These are phyloP conservation scores for Suillus alpinus DNA, from an alignment of 768 basidiomycete genomes.

Conservation along the genomic window DNA sequence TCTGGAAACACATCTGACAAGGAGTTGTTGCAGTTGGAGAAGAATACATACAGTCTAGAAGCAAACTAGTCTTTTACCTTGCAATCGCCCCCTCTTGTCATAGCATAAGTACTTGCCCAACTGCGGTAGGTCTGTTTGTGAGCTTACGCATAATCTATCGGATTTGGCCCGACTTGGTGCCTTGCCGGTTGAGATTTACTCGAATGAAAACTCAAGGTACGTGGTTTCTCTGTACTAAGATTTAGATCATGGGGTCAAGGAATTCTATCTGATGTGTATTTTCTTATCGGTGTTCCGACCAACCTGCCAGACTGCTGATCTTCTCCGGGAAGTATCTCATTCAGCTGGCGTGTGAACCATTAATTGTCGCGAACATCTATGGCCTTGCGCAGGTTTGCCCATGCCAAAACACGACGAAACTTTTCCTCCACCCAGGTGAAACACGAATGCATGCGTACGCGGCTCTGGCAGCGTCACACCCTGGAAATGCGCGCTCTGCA, in stretches of 20 bases:
- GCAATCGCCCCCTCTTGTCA: not conserved
- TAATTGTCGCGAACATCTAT: not conserved
- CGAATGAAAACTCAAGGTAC: not conserved
- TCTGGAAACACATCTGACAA: constrained; percentile 1
- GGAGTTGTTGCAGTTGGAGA: constrained; percentile 57
- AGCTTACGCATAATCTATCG: not conserved
- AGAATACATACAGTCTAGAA: constrained; percentile 81
- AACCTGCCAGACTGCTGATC: not conserved
- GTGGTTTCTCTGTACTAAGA: not conserved
- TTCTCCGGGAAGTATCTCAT: not conserved
- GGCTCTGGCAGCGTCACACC: not conserved
- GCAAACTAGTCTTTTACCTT: constrained; percentile 5
- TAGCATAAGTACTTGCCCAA: not conserved
- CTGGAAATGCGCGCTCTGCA: not conserved
- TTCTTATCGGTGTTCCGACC: not conserved
- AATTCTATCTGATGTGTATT: not conserved
- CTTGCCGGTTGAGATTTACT: not conserved
- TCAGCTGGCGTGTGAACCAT: not conserved
- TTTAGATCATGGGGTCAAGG: not conserved
- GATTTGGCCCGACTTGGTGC: not conserved
- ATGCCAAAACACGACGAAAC: not conserved
- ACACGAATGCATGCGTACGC: not conserved
- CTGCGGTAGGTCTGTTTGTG: not conserved
- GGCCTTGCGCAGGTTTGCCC: not conserved
- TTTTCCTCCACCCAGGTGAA: not conserved